Conservation (phyloP, 169 alveolate genomes). For the Plasmodium inui region DNA sequence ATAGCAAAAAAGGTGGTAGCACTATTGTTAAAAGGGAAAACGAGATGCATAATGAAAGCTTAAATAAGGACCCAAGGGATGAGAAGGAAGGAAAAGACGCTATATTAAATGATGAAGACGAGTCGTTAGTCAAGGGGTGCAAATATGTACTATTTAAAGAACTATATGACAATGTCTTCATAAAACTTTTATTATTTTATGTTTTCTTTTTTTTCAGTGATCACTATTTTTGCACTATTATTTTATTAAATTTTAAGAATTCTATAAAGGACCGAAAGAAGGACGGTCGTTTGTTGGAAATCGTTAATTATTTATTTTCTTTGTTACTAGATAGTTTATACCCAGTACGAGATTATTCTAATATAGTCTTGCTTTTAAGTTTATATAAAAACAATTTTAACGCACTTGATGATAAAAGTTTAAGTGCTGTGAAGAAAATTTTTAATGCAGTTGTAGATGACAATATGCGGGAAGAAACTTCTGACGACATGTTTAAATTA, state of each 20-base stretch:
- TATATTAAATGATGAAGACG: neutral
- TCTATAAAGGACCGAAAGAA: slow-evolving; percentile 17
- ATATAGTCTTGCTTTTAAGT: slow-evolving; percentile 42
- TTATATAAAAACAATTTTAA: slow-evolving; percentile 40
- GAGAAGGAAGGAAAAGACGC: slow-evolving; percentile 14
- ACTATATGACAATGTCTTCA: slow-evolving; percentile 29
- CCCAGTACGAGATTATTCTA: slow-evolving; percentile 56
- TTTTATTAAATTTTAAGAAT: slow-evolving; percentile 57
- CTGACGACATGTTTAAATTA: slow-evolving; percentile 21
- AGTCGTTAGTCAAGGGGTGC: neutral
- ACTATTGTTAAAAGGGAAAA: neutral
- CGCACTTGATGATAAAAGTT: slow-evolving; percentile 21
- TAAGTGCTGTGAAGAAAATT: slow-evolving; percentile 43
- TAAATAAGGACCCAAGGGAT: slow-evolving; percentile 12
- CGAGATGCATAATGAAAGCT: neutral
- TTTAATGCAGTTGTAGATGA: slow-evolving; percentile 46
- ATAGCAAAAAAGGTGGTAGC: slow-evolving; percentile 3
- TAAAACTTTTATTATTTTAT: slow-evolving; percentile 59
- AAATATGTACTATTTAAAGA: slow-evolving; percentile 45
- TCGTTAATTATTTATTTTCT: slow-evolving; percentile 49
- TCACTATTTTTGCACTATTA: slow-evolving; percentile 47
- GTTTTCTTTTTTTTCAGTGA: slow-evolving; percentile 71
- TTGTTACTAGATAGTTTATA: slow-evolving; percentile 52
- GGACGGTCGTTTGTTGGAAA: slow-evolving; percentile 6
- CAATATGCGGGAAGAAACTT: neutral